Conservation (phyloP, 129 eudicot species). For the Artemisia tridentata region DNA sequence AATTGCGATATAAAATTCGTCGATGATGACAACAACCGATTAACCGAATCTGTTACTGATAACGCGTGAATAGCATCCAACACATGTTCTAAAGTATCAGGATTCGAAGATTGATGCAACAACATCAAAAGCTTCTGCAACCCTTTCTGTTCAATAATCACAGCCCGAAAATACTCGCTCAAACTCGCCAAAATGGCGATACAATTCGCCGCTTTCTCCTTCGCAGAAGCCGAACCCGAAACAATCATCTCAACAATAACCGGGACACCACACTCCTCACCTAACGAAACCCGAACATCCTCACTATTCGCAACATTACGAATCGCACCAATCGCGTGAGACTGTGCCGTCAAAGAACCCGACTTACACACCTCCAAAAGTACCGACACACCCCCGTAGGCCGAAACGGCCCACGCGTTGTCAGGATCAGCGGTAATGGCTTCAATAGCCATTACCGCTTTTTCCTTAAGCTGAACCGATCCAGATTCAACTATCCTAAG, state of each 20-base stretch:
- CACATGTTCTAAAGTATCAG: conserved; percentile 59
- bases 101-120: conserved; percentile 54
- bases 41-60: conserved; percentile 47
- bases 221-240: conserved; percentile 46
- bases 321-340: conserved; percentile 67
- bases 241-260: conserved; percentile 46
- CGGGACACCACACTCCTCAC: conserved; percentile 67
- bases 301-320: conserved; percentile 61
- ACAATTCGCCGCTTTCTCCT: conserved; percentile 63
- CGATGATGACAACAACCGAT: conserved; percentile 46
- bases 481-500: conserved; percentile 62
- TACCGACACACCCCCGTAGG: conserved; percentile 73
- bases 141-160: conserved; percentile 52
- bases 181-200: conserved; percentile 56
- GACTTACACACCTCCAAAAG: conserved; percentile 62
- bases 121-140: conserved; percentile 52
- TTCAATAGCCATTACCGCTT: conserved; percentile 72
- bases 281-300: conserved; percentile 48
- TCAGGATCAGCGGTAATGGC: conserved; percentile 68
- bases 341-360: conserved; percentile 54
- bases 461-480: conserved; percentile 53
- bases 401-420: conserved; percentile 82
- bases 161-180: conserved; percentile 45
- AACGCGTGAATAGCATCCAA: conserved; percentile 66
- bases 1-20: conserved; percentile 46